Evolutionary conservation across 371 early-diverging fungal genomes (phyloP), one percentile per base, ranked within the genome.

Genomic region (Mucor plumbeus): DNA sequence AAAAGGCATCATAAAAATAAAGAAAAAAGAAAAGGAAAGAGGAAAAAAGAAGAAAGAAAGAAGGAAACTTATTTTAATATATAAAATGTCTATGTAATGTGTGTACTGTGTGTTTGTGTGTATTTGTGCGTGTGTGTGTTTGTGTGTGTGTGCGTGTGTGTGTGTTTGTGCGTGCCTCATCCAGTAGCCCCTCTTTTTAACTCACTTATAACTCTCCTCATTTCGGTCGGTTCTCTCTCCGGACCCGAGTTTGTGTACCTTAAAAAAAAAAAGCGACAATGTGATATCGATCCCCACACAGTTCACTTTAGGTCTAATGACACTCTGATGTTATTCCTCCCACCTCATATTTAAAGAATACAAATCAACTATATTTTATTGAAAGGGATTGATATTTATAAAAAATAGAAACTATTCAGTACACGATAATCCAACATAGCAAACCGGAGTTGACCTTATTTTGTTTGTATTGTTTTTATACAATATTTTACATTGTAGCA

Each of bases 151-250:
- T 48, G 21, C 21, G 48, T 48, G 48, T 48, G 3, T 47, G 47
- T 47, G 47, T 47, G 47, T 47, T 50, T 50, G 50, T 50, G 50
- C 50, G 50, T 50, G 26, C 26, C 26, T 26, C 21, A 19, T 50
- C 21, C 26, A 44, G 44, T 17, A 44, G 17, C 15, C 14, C 44
- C 59, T 35, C 64, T 31, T 57, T 59, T 48, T 59, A 41, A 15
- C 17, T 17, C 17, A n/a, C 50, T 35, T 31, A n/a, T 54, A 14
- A 35, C 31, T 41, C 60, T 39, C 60, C 38, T 61, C 41, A 43
- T 53, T 44, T 64, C 70, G 65, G 70, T 70, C 72, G 72, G 72
- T 64, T 43, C 41, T 61, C 54, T 54, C 64, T 72, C 72, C 72
- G 72, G 64, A 67, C 71, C 71, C 67, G 71, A 63, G 71, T 48